Percentiles rank a stretch among this genome's conserved stretches.
phyloP scores from a whole-genome alignment of 73 alveolate genomes.

The Paramecium tetraurelia region DNA sequence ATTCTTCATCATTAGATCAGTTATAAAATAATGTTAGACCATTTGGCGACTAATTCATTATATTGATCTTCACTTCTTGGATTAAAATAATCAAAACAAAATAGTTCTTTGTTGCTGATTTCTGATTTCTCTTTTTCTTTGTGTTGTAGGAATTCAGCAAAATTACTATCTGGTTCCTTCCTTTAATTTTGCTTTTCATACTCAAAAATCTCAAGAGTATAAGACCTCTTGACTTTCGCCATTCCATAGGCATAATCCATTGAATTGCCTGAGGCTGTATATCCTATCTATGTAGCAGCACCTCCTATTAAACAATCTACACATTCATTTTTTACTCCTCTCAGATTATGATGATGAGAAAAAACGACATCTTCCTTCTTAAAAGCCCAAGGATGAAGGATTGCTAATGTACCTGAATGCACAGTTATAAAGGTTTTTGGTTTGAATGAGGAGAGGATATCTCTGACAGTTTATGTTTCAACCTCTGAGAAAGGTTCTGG shows the following conservation, averaged over 20 bases:
- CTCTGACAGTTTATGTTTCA: constrained; percentile 61
- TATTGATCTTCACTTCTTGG: background rate
- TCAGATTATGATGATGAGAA: background rate
- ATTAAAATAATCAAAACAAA: background rate
- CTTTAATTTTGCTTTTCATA: background rate
- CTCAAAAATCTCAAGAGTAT: constrained; percentile 66
- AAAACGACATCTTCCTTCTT: background rate
- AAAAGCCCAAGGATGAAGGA: constrained; percentile 65
- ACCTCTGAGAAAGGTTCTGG: constrained; percentile 66
- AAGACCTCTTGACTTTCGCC: constrained; percentile 50
- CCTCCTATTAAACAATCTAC: constrained; percentile 63
- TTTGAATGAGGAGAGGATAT: constrained; percentile 24
- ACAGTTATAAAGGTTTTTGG: constrained; percentile 67
- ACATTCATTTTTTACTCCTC: background rate
- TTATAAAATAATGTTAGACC: background rate
- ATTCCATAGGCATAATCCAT: constrained; percentile 69
- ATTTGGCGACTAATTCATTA: background rate
- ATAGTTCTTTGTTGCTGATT: background rate
- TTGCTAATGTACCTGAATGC: constrained; percentile 65
- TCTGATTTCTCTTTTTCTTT: background rate
- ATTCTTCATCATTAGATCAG: background rate
- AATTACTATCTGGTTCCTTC: constrained; percentile 31
- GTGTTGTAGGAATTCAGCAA: background rate
- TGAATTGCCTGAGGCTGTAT: constrained; percentile 66
- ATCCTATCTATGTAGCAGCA: constrained; percentile 64